These are phyloP conservation scores for Cladosporium halotolerans DNA, from an alignment of 2,329 filamentous ascomycete species.

Conservation along the genomic window DNA sequence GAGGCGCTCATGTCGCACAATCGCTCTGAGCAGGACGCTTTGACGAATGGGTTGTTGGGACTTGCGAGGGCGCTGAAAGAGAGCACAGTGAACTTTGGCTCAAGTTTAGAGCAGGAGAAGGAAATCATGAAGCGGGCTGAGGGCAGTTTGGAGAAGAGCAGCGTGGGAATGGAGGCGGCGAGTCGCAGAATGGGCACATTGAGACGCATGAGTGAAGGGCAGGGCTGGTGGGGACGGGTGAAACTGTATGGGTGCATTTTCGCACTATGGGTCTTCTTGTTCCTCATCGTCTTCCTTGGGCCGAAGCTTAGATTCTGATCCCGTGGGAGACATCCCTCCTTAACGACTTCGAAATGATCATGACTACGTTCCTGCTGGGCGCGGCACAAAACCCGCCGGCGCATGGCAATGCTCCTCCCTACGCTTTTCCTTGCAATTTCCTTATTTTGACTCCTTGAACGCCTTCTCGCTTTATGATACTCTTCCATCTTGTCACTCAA, in stretches of 20 bases:
- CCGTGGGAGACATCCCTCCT: not conserved
- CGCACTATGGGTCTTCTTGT: conserved; percentile 68
- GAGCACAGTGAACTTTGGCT: conserved; percentile 65
- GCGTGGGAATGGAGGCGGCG: conserved; percentile 68
- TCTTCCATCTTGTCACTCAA: not conserved
- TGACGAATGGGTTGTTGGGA: conserved; percentile 73
- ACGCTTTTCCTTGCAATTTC: not conserved
- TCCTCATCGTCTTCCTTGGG: conserved; percentile 75
- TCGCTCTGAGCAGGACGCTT: conserved; percentile 71
- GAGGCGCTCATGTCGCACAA: conserved; percentile 72
- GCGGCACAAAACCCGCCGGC: not conserved
- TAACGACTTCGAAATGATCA: conserved; percentile 7
- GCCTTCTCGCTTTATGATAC: conserved; percentile 1
- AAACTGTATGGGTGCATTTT: conserved; percentile 75
- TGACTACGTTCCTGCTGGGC: conserved; percentile 2
- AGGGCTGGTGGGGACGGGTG: conserved; percentile 77
- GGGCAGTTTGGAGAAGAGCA: conserved; percentile 70
- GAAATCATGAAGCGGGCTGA: conserved; percentile 65
- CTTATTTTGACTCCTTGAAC: conserved; percentile 5
- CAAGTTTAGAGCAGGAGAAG: conserved; percentile 67
- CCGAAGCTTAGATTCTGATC: conserved; percentile 78
- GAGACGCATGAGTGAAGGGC: conserved; percentile 75
- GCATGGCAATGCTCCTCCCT: not conserved
- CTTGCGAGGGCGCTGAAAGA: conserved; percentile 74
- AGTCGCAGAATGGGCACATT: conserved; percentile 71